Conservation (phyloP, 768 basidiomycete species). For the Trametes cingulata region DNA sequence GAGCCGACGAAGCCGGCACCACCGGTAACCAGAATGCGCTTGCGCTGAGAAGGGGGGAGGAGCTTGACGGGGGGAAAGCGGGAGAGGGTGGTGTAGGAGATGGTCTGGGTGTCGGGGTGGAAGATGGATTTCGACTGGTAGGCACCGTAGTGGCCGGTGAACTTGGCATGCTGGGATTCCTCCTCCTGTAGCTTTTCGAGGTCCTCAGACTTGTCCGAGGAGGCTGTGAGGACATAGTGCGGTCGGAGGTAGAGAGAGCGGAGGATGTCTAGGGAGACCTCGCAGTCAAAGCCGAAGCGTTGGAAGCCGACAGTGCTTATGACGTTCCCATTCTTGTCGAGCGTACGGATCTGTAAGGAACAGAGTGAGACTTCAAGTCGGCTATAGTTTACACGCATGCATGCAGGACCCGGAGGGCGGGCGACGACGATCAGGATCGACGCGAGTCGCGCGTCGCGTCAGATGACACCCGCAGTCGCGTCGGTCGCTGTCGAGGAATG, state of each 20-base stretch:
- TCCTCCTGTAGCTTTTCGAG: conserved; percentile 43
- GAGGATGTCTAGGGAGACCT: conserved; percentile 75
- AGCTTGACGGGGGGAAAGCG: conserved; percentile 93
- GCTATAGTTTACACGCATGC: not conserved
- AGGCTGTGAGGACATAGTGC: conserved; percentile 62
- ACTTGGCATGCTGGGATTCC: conserved; percentile 49
- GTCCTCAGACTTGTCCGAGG: conserved; percentile 35
- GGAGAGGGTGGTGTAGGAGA: conserved; percentile 90
- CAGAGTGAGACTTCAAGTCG: not conserved
- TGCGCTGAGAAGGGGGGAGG: conserved; percentile 72
- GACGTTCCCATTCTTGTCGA: conserved; percentile 75
- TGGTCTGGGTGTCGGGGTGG: conserved; percentile 74
- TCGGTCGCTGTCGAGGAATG: not conserved
- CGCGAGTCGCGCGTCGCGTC: conserved; percentile 12
- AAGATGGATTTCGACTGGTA: conserved; percentile 88
- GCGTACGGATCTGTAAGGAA: conserved; percentile 51
- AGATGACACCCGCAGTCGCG: conserved; percentile 1
- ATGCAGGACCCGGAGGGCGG: not conserved
- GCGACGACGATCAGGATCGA: conserved; percentile 3
- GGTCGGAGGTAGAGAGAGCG: conserved; percentile 88
- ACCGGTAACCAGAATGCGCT: conserved; percentile 92
- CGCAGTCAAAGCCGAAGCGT: conserved; percentile 89
- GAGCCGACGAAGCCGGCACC: conserved; percentile 99
- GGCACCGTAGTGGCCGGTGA: conserved; percentile 46
- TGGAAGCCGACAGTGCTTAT: conserved; percentile 81